Conservation (phyloP, 1,284 basidiomycete genomes). For the Pseudozyma hubeiensis region DNA sequence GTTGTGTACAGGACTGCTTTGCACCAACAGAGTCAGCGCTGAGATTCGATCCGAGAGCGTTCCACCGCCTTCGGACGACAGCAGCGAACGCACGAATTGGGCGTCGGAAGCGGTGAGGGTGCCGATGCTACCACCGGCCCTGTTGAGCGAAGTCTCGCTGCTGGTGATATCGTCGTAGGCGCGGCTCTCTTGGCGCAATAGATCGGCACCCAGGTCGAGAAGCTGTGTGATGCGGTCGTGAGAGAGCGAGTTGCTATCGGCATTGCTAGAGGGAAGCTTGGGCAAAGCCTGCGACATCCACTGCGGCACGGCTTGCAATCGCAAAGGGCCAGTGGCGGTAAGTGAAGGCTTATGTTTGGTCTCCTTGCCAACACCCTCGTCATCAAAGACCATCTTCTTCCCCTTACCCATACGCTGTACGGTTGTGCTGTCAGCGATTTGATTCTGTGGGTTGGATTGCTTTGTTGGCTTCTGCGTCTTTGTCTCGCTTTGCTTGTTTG, state of each 20-base stretch:
- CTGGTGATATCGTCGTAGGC: slow-evolving; percentile 58
- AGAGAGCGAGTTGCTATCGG: slow-evolving; percentile 10
- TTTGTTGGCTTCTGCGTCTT: slow-evolving; percentile 24
- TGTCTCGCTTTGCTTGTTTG: slow-evolving; percentile 25
- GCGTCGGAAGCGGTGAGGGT: slow-evolving; percentile 62
- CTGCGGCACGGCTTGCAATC: slow-evolving; percentile 50
- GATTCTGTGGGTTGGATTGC: slow-evolving; percentile 9
- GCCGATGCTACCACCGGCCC: slow-evolving; percentile 54
- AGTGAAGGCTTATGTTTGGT: slow-evolving; percentile 22
- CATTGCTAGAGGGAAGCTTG: slow-evolving; percentile 29
- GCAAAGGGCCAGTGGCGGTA: slow-evolving; percentile 24
- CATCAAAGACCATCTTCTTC: slow-evolving; percentile 57
- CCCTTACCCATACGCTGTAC: slow-evolving; percentile 41
- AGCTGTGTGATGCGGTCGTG: slow-evolving; percentile 52
- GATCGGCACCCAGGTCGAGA: slow-evolving; percentile 50
- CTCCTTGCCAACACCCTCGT: slow-evolving; percentile 39
- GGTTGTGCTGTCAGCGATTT: slow-evolving; percentile 18
- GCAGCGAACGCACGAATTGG: slow-evolving; percentile 64
- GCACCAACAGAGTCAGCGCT: slow-evolving; percentile 89
- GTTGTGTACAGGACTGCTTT: slow-evolving; percentile 91
- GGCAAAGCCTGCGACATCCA: slow-evolving; percentile 50
- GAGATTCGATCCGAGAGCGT: slow-evolving; percentile 94
- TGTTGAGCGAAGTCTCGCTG: slow-evolving; percentile 54
- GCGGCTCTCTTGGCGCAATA: slow-evolving; percentile 55
- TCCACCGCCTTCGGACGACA: slow-evolving; percentile 60